A percentile compares a stretch with the other conserved stretches of the same genome.
Conservation (phyloP, 73 alveolate genomes). For the Tetrahymena thermophila region DNA sequence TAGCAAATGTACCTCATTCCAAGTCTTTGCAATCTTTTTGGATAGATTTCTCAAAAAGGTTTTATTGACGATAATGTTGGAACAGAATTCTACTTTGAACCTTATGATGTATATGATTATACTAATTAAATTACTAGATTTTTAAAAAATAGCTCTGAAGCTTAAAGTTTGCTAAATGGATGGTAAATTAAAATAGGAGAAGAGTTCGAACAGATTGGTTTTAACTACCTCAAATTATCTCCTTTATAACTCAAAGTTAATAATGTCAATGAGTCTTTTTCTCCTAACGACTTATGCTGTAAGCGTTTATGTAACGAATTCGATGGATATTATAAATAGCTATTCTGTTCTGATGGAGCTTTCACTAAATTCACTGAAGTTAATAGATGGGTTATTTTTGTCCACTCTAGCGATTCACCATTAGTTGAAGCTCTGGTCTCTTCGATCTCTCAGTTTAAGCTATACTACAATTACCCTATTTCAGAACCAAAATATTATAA, state of each 20-base stretch:
- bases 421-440: background rate
- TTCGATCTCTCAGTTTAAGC: background rate
- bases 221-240: background rate
- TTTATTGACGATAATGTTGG: background rate
- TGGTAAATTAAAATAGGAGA: background rate
- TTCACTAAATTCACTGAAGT: background rate
- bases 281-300: background rate
- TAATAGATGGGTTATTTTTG: background rate
- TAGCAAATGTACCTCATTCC: background rate
- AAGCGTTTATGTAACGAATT: background rate
- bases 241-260: background rate
- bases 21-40: background rate
- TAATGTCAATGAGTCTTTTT: background rate
- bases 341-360: background rate
- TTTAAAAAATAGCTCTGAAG: background rate
- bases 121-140: background rate
- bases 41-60: background rate
- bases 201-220: background rate
- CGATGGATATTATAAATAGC: background rate
- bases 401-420: background rate
- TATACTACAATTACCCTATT: background rate
- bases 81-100: background rate
- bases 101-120: background rate
- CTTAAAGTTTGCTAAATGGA: background rate
- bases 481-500: background rate